Conservation (phyloP, 768 basidiomycete species). For the Lentinus brumalis region DNA sequence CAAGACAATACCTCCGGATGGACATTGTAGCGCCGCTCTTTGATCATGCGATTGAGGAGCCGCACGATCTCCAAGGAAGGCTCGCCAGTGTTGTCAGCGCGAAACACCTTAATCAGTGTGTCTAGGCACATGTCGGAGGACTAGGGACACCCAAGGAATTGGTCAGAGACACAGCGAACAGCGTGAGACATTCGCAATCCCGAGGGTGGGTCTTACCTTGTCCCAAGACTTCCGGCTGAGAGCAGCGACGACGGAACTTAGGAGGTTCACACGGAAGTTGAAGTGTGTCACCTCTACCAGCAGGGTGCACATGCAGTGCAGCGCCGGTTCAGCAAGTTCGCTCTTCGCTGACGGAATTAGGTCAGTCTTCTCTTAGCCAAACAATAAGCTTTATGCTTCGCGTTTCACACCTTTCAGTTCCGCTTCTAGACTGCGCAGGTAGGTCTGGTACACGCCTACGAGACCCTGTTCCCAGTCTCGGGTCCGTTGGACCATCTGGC, state of each 20-base stretch:
- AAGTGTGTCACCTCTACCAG: constrained; percentile 87
- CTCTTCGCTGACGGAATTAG: constrained; percentile 51
- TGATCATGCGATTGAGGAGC: constrained; percentile 92
- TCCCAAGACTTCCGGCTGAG: constrained; percentile 90
- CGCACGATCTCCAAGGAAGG: constrained; percentile 89
- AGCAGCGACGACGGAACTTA: constrained; percentile 80
- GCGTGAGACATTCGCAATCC: background rate
- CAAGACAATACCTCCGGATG: constrained; percentile 87
- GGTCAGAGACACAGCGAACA: constrained; percentile 11
- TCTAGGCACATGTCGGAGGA: constrained; percentile 83
- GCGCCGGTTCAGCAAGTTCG: constrained; percentile 64
- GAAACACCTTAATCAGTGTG: constrained; percentile 81
- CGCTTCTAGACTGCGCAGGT: constrained; percentile 79
- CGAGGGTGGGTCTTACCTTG: constrained; percentile 53
- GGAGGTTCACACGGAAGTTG: constrained; percentile 93
- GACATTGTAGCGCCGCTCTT: constrained; percentile 87
- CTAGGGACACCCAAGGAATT: constrained; percentile 42
- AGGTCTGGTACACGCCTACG: constrained; percentile 84
- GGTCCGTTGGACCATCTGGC: constrained; percentile 86
- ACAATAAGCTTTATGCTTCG: background rate
- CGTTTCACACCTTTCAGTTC: constrained; percentile 77
- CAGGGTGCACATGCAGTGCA: constrained; percentile 88
- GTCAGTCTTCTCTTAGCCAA: constrained; percentile 21
- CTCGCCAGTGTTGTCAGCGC: constrained; percentile 75
- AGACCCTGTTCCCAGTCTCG: constrained; percentile 97